These are phyloP conservation scores for Azolla pinnata DNA, from an alignment of 75 land plant genomes.

Conservation along the genomic window DNA sequence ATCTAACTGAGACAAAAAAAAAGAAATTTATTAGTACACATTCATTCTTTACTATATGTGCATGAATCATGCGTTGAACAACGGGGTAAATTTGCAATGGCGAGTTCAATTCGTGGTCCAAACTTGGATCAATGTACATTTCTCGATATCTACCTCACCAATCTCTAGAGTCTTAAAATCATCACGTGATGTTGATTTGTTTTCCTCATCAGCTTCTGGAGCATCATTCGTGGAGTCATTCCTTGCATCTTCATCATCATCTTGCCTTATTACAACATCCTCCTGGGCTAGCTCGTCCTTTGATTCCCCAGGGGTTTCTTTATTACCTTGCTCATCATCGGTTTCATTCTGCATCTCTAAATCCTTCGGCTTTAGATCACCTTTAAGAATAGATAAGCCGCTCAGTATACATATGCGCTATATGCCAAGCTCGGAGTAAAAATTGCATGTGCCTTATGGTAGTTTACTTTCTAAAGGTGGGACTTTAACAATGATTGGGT, in stretches of 20 bases:
- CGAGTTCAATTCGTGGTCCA: too few species aligned
- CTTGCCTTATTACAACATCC: constrained; percentile 9
- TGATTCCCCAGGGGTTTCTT: constrained; percentile 16
- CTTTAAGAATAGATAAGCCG: constrained; percentile 8
- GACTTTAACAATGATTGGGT: constrained; percentile 12
- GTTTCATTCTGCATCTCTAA: background rate
- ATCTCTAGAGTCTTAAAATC: constrained; percentile 6
- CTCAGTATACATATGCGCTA: constrained; percentile 3
- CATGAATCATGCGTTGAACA: too few species aligned
- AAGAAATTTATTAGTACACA: too few species aligned
- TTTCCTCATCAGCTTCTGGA: background rate
- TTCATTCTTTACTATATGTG: too few species aligned
- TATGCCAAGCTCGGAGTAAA: background rate
- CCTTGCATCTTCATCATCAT: background rate
- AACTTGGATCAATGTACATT: too few species aligned
- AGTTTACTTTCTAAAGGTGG: constrained; percentile 3
- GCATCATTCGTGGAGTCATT: background rate
- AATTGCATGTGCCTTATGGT: background rate
- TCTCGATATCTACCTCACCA: constrained; percentile 10
- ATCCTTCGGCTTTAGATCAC: constrained; percentile 16
- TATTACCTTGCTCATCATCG: too few species aligned
- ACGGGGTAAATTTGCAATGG: too few species aligned
- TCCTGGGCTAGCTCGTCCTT: constrained; percentile 21
- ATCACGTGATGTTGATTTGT: background rate
- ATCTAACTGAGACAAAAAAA: too few species aligned